phyloP scores from a whole-genome alignment of 1,284 basidiomycete species.

The Salmacisia buchloeana region DNA sequence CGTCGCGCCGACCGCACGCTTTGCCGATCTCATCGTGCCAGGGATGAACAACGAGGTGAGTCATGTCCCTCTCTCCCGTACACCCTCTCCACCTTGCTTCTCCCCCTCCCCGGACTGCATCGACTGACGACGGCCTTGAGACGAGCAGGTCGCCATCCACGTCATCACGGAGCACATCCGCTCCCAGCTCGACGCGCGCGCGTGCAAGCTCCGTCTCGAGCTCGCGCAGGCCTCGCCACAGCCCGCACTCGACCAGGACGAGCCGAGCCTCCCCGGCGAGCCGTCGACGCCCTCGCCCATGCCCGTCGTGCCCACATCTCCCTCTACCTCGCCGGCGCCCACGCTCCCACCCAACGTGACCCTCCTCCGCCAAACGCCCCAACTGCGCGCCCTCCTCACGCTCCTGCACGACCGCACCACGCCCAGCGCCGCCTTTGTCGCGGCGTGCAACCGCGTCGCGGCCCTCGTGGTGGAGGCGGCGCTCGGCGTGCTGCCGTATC shows the following conservation, averaged over 20 bases:
- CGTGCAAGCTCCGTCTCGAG: conserved; percentile 27
- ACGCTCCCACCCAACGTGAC: conserved; percentile 58
- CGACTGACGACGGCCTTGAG: neutral
- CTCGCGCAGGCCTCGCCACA: conserved; percentile 16
- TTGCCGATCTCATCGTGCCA: conserved; percentile 63
- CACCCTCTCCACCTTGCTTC: neutral
- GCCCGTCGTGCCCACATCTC: neutral
- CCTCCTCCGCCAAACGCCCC: conserved; percentile 72
- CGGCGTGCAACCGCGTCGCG: conserved; percentile 77
- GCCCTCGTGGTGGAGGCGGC: conserved; percentile 80
- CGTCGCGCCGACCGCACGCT: conserved; percentile 76
- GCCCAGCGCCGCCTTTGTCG: conserved; percentile 76
- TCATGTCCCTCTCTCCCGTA: neutral
- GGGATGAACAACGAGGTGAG: conserved; percentile 35
- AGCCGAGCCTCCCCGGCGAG: neutral
- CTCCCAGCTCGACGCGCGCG: conserved; percentile 60
- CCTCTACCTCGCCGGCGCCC: neutral
- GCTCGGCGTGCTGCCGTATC: conserved; percentile 71
- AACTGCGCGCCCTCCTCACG: conserved; percentile 66
- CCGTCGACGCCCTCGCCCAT: neutral
- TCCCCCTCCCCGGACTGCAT: neutral
- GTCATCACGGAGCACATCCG: conserved; percentile 86
- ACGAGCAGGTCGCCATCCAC: conserved; percentile 66
- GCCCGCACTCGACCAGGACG: neutral
- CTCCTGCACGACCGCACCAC: conserved; percentile 70